These are phyloP conservation scores for Sarocladium kiliense DNA, from an alignment of 2,329 filamentous ascomycete species.

Conservation along the genomic window DNA sequence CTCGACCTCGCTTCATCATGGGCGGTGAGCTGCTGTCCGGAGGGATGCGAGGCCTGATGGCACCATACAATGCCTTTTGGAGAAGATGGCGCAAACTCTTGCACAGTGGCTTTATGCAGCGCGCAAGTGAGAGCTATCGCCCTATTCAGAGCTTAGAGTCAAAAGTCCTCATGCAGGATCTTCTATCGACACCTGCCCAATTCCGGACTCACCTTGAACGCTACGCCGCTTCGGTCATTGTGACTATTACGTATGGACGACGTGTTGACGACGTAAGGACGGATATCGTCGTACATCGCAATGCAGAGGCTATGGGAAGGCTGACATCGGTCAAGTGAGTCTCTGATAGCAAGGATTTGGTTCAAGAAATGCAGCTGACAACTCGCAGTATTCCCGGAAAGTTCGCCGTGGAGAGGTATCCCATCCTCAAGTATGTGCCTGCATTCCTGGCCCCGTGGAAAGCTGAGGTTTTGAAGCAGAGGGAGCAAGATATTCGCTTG, in stretches of 20 bases:
- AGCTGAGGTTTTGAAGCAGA: conserved; percentile 28
- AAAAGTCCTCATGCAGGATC: conserved; percentile 32
- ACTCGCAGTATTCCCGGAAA: conserved; percentile 18
- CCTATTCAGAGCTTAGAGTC: conserved; percentile 36
- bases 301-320: conserved; percentile 36
- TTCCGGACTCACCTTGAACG: conserved; percentile 17
- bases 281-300: conserved; percentile 31
- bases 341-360: no score
- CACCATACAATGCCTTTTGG: conserved; percentile 37
- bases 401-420: conserved; percentile 36
- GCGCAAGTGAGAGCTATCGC: conserved; percentile 35
- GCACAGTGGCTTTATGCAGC: conserved; percentile 37
- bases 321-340: conserved; percentile 37
- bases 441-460: conserved; percentile 35
- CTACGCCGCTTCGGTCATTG: conserved; percentile 33
- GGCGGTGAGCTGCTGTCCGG: conserved; percentile 36
- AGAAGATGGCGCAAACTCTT: conserved; percentile 36
- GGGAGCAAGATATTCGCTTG: conserved; percentile 30
- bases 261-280: conserved; percentile 18
- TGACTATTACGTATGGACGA: conserved; percentile 36
- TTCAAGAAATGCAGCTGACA: not conserved
- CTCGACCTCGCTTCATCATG: conserved; percentile 40
- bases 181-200: conserved; percentile 22
- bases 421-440: conserved; percentile 32
- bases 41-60: conserved; percentile 36